Evolutionary conservation across 1,139 yeast genomes (phyloP), one percentile per base, ranked within the genome.

Genomic region (Candida smagusa): DNA sequence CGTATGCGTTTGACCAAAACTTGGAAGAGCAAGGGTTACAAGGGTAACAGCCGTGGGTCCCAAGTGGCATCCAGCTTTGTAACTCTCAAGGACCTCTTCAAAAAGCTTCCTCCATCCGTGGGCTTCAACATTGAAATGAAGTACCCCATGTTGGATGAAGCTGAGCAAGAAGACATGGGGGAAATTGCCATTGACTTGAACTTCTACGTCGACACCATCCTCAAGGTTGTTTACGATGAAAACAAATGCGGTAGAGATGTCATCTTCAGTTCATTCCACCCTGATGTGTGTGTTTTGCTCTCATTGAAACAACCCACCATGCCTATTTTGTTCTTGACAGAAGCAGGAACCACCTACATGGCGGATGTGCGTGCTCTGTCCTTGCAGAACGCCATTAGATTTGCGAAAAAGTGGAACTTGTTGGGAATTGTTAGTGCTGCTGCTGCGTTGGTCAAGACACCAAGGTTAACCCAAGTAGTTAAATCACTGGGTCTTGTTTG

Each of bases 41-140:
- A 92, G 61, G 97, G 97, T 9, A 92, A 92, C 56, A 76, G 84
- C 2, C 74, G 97, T 43, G 98, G 98, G 0, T 73, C 82, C 39
- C 82, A 94, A 0, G 88, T 92, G 55, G 96, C 96, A 9, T 86
- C 96, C 0, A 84, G 87, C 26, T 92, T 92, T 59, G 95, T 90
- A 4, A 89, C 97, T 0, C 70, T 92, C 46, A 84, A 79, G 50
- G 96, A 90, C 48, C 73, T 89, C 36, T 88, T 92, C 66, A 75
- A 76, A 53, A 86, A 86, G 47, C 65, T 92, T 22, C 97, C 97
- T 0, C 68, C 72, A 41, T 77, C 75, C 44, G 95, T 90, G 16
- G 98, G 98, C 0, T 90, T 92, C 65, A 92, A 92, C 55, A 88
- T 92, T 45, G 98, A 92, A 59, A 80, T 95, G 61, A 92, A 89